Evolutionary conservation across 768 basidiomycete species (phyloP), one percentile per base, ranked within the genome.

Genomic region (Boletus coccyginus): DNA sequence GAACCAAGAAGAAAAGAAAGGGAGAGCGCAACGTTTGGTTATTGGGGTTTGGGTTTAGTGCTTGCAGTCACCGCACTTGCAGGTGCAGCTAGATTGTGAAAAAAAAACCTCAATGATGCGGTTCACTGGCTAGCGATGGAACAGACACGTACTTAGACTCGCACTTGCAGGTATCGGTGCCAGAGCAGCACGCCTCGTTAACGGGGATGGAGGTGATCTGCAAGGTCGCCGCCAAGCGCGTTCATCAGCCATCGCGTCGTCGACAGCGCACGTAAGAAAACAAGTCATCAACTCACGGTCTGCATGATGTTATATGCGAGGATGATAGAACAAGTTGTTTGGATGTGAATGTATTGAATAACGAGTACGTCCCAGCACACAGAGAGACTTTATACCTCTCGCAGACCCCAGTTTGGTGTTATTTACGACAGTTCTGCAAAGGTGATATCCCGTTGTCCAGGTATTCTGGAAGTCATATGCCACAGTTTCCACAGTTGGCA

Each of bases 1-100:
- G 36, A 12, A 19, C 29, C 19, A 19, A 27, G 19, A 47, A 47
- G 8, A 21, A 6, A 46, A 10, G 13, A 35, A 9, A 35, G 10
- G 35, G 5, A 35, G 14, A 43, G n/a, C 8, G 12, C 1, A 27
- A 27, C 3, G 3, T 19, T n/a, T 40, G 39, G 10, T 40, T 40
- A 40, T 40, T 5, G 27, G 27, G 36, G 2, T 35, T 10, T 35
- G 1, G 13, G 0, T 41, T 55, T 35, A 62, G 44, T 55, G 53
- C 53, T 62, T 63, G 61, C 62, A 63, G 40, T 52, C 56, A 35
- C 50, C 29, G 35, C 61, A 62, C n/a, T 44, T 55, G 53, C 61
- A 62, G 40, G 24, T 4, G 32, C 61, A 62, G 12, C 61, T 62
- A n/a, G 6, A 32, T 17, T 1, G 24, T 1, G 24, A 10, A 3